Evolutionary conservation across 1,139 yeast genomes (phyloP).

Genomic region (Debaryomyces coudertii): DNA sequence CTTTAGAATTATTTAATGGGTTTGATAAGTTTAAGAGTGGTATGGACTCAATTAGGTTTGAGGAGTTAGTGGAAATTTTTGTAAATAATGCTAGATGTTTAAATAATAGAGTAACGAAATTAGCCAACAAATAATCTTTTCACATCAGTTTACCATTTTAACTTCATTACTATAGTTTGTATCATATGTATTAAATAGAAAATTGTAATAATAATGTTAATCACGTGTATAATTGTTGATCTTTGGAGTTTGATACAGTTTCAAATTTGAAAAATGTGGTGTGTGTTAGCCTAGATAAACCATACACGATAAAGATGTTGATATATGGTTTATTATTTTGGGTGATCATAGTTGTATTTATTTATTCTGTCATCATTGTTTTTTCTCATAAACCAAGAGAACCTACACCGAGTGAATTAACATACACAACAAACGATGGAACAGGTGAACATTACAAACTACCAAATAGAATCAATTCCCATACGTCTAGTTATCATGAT

Average conservation of each 20-base stretch:
- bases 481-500: constrained; percentile 34
- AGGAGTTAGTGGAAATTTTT: constrained; percentile 70
- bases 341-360: constrained; percentile 15
- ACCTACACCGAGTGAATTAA: constrained; percentile 55
- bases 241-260: not conserved
- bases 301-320: constrained; percentile 6
- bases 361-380: constrained; percentile 47
- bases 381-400: constrained; percentile 68
- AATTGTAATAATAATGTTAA: not conserved
- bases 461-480: constrained; percentile 31
- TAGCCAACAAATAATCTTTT: constrained; percentile 30
- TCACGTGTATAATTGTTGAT: constrained; percentile 9
- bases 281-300: not conserved
- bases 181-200: constrained; percentile 6
- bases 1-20: constrained; percentile 61
- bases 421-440: constrained; percentile 47
- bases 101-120: constrained; percentile 48
- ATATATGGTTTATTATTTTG: constrained; percentile 1
- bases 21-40: constrained; percentile 55
- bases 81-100: constrained; percentile 67
- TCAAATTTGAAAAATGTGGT: constrained; percentile 1
- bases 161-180: constrained; percentile 4
- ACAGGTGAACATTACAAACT: constrained; percentile 24
- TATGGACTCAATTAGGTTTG: constrained; percentile 63
- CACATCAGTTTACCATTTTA: not conserved